These are phyloP conservation scores for Citrullus amarus DNA, from an alignment of 306 rosid species.

Conservation along the genomic window DNA sequence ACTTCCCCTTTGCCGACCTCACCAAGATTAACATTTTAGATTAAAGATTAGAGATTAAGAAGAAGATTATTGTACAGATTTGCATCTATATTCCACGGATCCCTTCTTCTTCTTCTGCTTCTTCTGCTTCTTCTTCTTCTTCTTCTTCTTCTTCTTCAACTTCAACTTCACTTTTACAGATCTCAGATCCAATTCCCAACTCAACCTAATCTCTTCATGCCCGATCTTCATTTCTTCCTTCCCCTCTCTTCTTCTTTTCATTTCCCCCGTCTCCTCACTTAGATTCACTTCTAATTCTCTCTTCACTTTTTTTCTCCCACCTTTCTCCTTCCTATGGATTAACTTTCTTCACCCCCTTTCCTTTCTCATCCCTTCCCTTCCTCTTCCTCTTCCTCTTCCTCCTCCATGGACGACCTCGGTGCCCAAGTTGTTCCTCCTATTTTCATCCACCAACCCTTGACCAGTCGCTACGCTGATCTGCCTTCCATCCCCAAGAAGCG, in stretches of 20 bases:
- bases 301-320: too few species aligned
- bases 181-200: not conserved
- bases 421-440: slow-evolving; percentile 42
- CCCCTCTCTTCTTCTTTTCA: not conserved
- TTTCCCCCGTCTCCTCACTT: not conserved
- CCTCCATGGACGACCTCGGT: slow-evolving; percentile 55
- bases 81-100: too few species aligned
- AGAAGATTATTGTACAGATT: too few species aligned
- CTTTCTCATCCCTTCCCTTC: not conserved
- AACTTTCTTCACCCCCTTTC: not conserved
- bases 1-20: too few species aligned
- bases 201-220: not conserved
- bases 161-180: not conserved
- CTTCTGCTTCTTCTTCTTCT: not conserved
- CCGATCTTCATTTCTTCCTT: not conserved
- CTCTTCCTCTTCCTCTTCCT: too few species aligned
- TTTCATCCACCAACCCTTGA: slow-evolving; percentile 27
- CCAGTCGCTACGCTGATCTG: slow-evolving; percentile 23
- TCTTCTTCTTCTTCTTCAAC: not conserved
- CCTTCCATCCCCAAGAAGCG: slow-evolving; percentile 45
- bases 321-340: not conserved
- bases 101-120: too few species aligned
- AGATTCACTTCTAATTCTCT: not conserved
- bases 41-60: too few species aligned
- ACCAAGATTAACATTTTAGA: too few species aligned